Evolutionary conservation across 2,329 filamentous ascomycete species (phyloP).

Genomic region (Aspergillus proliferans): DNA sequence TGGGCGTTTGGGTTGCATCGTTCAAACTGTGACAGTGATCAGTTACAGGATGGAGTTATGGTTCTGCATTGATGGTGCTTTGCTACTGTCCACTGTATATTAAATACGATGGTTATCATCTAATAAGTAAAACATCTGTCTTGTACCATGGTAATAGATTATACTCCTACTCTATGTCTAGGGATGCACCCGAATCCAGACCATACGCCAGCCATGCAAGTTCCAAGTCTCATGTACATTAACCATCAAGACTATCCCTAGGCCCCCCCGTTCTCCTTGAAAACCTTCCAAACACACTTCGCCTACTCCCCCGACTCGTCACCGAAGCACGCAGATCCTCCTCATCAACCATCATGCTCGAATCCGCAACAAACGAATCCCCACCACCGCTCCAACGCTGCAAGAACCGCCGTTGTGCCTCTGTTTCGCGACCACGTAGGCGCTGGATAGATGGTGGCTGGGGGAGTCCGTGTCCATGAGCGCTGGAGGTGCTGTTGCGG

Average conservation of each 20-base stretch:
- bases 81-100: not conserved
- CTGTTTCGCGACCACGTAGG: constrained; percentile 26
- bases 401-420: constrained; percentile 34
- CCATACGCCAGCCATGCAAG: not conserved
- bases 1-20: not conserved
- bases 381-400: constrained; percentile 35
- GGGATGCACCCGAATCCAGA: not conserved
- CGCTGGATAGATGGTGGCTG: constrained; percentile 16
- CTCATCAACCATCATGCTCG: constrained; percentile 29
- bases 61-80: not conserved
- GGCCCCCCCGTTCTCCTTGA: constrained; percentile 36
- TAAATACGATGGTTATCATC: not conserved
- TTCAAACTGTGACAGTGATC: not conserved
- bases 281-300: constrained; percentile 32
- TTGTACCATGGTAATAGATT: not conserved
- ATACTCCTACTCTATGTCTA: not conserved
- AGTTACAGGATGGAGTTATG: not conserved
- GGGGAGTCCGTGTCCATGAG: constrained; percentile 20
- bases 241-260: constrained; percentile 49
- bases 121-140: not conserved
- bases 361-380: constrained; percentile 25
- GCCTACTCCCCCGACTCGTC: constrained; percentile 26
- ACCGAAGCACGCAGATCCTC: constrained; percentile 30
- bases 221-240: not conserved
- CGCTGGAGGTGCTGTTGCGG: constrained; percentile 29